Evolutionary conservation across 1,284 basidiomycete genomes (phyloP).

Genomic region (Phellinidium pouzarii): DNA sequence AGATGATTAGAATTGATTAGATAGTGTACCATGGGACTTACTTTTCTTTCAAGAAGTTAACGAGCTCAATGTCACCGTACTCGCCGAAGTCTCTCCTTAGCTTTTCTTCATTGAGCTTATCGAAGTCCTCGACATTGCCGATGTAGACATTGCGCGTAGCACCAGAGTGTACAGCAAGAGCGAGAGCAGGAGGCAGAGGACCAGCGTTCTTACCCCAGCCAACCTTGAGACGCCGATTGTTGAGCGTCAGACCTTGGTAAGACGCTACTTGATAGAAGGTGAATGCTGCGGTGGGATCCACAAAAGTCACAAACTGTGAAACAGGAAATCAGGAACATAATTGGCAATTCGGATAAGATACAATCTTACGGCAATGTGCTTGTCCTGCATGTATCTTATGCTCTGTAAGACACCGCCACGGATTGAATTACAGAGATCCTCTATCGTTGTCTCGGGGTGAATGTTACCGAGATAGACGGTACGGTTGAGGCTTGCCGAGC

Average conservation of each 20-base stretch:
- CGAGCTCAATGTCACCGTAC: conserved; percentile 90
- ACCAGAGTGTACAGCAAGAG: conserved; percentile 82
- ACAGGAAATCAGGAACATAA: conserved; percentile 10
- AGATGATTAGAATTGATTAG: neutral
- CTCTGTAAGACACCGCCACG: conserved; percentile 88
- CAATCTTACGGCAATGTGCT: conserved; percentile 81
- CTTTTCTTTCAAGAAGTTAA: conserved; percentile 95
- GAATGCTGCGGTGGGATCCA: conserved; percentile 83
- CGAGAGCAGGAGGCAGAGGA: conserved; percentile 74
- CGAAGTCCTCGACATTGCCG: conserved; percentile 89
- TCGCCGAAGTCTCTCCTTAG: conserved; percentile 86
- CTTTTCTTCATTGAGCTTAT: conserved; percentile 78
- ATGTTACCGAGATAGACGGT: conserved; percentile 93
- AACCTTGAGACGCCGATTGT: conserved; percentile 86
- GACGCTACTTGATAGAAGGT: conserved; percentile 89
- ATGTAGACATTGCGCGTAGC: conserved; percentile 94
- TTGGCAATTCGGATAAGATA: conserved; percentile 5
- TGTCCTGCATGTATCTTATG: conserved; percentile 87
- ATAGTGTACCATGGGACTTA: conserved; percentile 31
- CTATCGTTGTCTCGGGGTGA: conserved; percentile 85
- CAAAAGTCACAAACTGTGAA: conserved; percentile 82
- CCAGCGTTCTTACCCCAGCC: conserved; percentile 94
- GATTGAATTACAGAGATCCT: conserved; percentile 91
- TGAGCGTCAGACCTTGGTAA: conserved; percentile 81
- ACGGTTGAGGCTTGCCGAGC: conserved; percentile 63